A percentile compares a stretch with the other conserved stretches of the same genome.
phyloP scores from a whole-genome alignment of 768 basidiomycete genomes.

The Tulasnella sp. region DNA sequence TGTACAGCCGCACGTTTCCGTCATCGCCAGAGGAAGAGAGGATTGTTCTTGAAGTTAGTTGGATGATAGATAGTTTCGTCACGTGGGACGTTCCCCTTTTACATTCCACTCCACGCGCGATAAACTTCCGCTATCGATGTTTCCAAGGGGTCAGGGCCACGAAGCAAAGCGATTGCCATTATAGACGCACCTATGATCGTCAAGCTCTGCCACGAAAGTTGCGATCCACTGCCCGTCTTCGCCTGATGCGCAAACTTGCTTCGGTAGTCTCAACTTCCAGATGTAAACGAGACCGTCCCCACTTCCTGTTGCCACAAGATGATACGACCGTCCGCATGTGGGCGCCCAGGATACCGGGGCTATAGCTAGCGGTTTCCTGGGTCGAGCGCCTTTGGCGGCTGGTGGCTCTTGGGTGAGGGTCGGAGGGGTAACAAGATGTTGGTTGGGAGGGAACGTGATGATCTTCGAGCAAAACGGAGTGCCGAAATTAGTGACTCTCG shows the following conservation, averaged over 20 bases:
- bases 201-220: constrained; percentile 80
- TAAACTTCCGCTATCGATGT: constrained; percentile 61
- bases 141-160: not conserved
- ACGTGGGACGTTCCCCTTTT: constrained; percentile 59
- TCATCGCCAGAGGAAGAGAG: constrained; percentile 84
- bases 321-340: constrained; percentile 90
- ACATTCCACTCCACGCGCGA: constrained; percentile 95
- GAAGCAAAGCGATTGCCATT: not conserved
- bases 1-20: constrained; percentile 81
- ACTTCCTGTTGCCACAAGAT: constrained; percentile 88
- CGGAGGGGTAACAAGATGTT: constrained; percentile 66
- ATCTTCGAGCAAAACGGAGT: constrained; percentile 51
- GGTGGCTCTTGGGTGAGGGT: constrained; percentile 56
- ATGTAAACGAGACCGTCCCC: constrained; percentile 88
- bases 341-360: constrained; percentile 93
- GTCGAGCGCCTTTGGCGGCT: constrained; percentile 37
- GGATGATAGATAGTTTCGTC: not conserved
- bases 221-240: constrained; percentile 65
- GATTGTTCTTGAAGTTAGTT: constrained; percentile 60
- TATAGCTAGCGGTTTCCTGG: constrained; percentile 60
- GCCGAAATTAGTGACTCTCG: not conserved
- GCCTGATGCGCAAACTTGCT: constrained; percentile 50
- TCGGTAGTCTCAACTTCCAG: constrained; percentile 75
- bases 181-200: constrained; percentile 69
- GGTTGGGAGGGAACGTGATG: constrained; percentile 72